Percentiles rank a stretch among this genome's conserved stretches.
Conservation (phyloP, 148 eudicot species). For the Vaccinium darrowii region DNA sequence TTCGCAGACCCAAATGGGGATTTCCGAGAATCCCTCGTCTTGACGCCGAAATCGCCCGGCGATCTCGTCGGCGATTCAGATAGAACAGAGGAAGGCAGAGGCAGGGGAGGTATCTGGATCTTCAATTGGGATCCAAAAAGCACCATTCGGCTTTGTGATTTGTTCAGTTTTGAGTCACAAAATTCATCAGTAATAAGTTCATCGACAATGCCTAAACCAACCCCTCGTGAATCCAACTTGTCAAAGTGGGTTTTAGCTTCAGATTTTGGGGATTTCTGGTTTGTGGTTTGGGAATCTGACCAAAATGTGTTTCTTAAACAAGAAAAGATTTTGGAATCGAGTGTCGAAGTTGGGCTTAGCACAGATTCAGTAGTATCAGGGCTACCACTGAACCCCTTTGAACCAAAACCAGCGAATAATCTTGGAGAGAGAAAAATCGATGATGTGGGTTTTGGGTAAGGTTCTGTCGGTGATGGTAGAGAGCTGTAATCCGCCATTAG, state of each 20-base stretch:
- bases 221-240: constrained; percentile 30
- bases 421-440: constrained; percentile 36
- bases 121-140: constrained; percentile 51
- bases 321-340: constrained; percentile 42
- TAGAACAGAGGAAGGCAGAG: constrained; percentile 27
- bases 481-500: constrained; percentile 46
- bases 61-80: constrained; percentile 42
- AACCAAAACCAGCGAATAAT: constrained; percentile 37
- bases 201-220: constrained; percentile 56
- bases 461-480: constrained; percentile 27
- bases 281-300: constrained; percentile 16
- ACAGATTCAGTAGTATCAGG: constrained; percentile 32
- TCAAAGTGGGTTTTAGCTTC: constrained; percentile 22
- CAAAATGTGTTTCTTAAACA: constrained; percentile 38
- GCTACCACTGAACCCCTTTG: constrained; percentile 19
- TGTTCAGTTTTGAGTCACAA: constrained; percentile 22
- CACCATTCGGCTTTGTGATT: constrained; percentile 31
- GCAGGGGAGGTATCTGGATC: constrained; percentile 52
- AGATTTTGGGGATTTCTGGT: constrained; percentile 32
- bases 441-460: constrained; percentile 24
- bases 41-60: constrained; percentile 52
- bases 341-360: constrained; percentile 62
- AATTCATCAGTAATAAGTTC: constrained; percentile 29
- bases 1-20: constrained; percentile 28
- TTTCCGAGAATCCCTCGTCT: constrained; percentile 42